Conservation (phyloP, 2,329 filamentous ascomycete genomes). For the Aspergillus sp. region DNA sequence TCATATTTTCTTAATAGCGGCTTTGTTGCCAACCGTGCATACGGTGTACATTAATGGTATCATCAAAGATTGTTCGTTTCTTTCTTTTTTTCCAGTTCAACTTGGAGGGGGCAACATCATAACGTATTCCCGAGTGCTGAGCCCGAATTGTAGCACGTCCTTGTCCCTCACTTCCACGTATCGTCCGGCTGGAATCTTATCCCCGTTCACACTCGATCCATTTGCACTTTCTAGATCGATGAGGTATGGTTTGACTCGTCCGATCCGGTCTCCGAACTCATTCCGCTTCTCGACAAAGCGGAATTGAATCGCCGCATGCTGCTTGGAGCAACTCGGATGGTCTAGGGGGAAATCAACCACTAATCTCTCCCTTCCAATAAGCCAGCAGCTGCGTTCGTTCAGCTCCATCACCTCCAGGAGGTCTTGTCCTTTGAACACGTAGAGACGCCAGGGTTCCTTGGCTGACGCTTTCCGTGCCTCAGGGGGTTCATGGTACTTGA, state of each 20-base stretch:
- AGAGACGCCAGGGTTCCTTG: slow-evolving; percentile 79
- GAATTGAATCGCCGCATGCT: slow-evolving; percentile 94
- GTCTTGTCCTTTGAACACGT: slow-evolving; percentile 81
- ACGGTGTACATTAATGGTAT: too few species aligned
- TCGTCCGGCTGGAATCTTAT: slow-evolving; percentile 66
- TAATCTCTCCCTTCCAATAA: slow-evolving; percentile 73
- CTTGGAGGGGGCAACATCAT: slow-evolving; percentile 65
- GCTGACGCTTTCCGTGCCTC: slow-evolving; percentile 84
- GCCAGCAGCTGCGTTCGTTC: slow-evolving; percentile 75
- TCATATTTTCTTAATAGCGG: too few species aligned
- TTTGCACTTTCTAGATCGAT: slow-evolving; percentile 94
- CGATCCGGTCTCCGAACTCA: slow-evolving; percentile 79
- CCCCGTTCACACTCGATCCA: slow-evolving; percentile 77
- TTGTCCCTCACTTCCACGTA: slow-evolving; percentile 85
- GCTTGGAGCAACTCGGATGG: slow-evolving; percentile 89
- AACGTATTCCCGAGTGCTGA: slow-evolving; percentile 91
- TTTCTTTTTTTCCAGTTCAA: slow-evolving; percentile 3
- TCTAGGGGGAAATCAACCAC: slow-evolving; percentile 82
- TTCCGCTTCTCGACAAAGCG: slow-evolving; percentile 76
- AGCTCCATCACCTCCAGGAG: slow-evolving; percentile 79
- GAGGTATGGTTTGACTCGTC: slow-evolving; percentile 77
- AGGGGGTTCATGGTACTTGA: slow-evolving; percentile 94
- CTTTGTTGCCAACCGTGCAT: too few species aligned
- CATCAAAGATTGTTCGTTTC: background rate
- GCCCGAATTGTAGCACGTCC: slow-evolving; percentile 83